Base-by-base conservation (phyloP, 352 stramenopile species). In the Nannochloropsis limnetica region DNA sequence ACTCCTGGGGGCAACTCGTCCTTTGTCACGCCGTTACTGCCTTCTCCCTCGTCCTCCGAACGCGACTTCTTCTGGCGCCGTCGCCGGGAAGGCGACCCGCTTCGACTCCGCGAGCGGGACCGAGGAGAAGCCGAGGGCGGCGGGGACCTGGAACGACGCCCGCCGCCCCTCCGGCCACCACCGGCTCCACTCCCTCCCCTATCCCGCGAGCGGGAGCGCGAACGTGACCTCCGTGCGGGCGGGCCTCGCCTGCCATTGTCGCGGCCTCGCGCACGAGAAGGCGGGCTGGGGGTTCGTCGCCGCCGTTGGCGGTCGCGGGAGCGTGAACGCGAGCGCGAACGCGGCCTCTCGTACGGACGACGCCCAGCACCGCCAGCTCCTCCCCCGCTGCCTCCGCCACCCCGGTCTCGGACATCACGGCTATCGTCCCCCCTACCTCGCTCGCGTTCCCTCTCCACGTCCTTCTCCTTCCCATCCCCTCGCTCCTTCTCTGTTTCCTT, bases 171-270 rank as follows among this genome's bases (percentile, higher is more conserved):
- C 17, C 37, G 37, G 37, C 37, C 37, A 15, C 37, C 37, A 15
- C 32, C 32, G 3, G 3, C 32, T 49, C 61, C 61, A 15, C 61
- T 22, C 11, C 61, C 25, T 25, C 61, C 61, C 15, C 61, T 8
- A 29, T 14, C 11, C 61, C 11, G 61, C 61, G 61, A 74, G n/a
- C 61, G 61, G 22, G 61, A 74, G n/a, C 61, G 61, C 8, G 11
- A 14, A 29, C 61, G 61, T 11, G 61, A 74, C 25, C 61, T 25
- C 8, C 61, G 6, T 6, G 11, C 25, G n/a, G 61, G 61, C 4
- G n/a, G n/a, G 6, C 61, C n/a, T 31, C 61, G 61, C 25, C 61
- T 74, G n/a, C 61, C 61, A 74, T 74, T 74, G n/a, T 74, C 61
- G 22, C 61, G 61, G n/a, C n/a, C 25, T 74, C 61, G 61, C 44